These are phyloP conservation scores for Trypanosomatidae sp. DNA, from an alignment of 208 protist species.

Conservation along the genomic window DNA sequence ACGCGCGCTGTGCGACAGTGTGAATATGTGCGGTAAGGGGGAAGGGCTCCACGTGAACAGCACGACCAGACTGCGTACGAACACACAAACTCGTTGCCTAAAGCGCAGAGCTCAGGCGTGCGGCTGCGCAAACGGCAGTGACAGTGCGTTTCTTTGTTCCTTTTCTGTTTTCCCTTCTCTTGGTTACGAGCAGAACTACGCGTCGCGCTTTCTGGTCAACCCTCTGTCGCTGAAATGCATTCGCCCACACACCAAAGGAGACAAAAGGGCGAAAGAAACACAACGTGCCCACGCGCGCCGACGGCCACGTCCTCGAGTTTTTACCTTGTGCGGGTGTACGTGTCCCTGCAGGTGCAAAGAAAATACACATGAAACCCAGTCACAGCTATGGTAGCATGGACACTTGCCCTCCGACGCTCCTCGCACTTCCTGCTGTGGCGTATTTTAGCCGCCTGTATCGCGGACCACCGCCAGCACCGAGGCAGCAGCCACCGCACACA, in stretches of 20 bases:
- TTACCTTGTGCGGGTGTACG: neutral
- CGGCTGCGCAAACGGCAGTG: neutral
- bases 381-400: neutral
- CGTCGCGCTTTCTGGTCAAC: neutral
- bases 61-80: neutral
- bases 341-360: neutral
- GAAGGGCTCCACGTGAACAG: neutral
- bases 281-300: neutral
- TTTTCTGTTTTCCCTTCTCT: neutral
- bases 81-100: neutral
- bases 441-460: neutral
- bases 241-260: neutral
- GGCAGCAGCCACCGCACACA: neutral
- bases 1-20: neutral
- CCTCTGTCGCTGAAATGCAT: neutral
- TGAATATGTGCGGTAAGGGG: neutral
- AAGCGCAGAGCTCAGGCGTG: neutral
- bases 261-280: neutral
- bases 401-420: neutral
- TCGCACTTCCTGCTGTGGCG: neutral
- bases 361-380: neutral
- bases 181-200: neutral
- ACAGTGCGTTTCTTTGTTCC: neutral
- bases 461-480: neutral
- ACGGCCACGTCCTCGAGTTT: neutral